Evolutionary conservation across 2,329 filamentous ascomycete species (phyloP), one percentile per base, ranked within the genome.

Genomic region (Fusarium sp.): DNA sequence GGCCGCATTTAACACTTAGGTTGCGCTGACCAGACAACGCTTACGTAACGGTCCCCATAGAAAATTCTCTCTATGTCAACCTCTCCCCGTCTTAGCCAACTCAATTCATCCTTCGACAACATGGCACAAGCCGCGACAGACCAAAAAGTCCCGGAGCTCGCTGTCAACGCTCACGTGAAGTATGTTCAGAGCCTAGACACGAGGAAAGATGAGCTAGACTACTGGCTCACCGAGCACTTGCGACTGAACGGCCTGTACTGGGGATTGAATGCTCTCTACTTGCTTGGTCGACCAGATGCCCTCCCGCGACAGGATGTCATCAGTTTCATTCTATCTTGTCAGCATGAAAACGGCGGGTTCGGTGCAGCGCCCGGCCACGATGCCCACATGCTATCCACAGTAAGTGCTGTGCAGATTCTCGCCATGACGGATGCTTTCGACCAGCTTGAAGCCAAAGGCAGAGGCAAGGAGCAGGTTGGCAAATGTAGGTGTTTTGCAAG

Each of bases 171-270:
- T 21, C 96, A 99, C 78, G 93, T 98, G 74, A 88, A 89, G 76
- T 99, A 98, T 79, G 93, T 99, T 72, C 93, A 97, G 80, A 93
- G 91, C 75, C 86, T 99, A 72, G 94, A 99, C 80, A 94, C 91
- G 70, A 90, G 91, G 76, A 94, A 92, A 82, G 94, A 98, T 84
- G 93, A 97, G 80, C 90, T 97, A 73, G 94, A 97, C 79, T 99
- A 98, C 83, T 97, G 95, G 91, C 85, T 98, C 76, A 99, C 96
- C 15, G 95, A 99, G 80, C 96, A 99, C 78, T 85, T 99, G 70
- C 93, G 96, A 63, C 87, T 99, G 58, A 97, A 96, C 77, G 96
- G 96, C 42, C 87, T 99, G 46, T 99, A 99, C 80, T 99, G 96
- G 96, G 96, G 96, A 15, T 81, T 99, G 58, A 96, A 90, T 9